phyloP scores from a whole-genome alignment of 441 rosid genomes.

The Pelargonium citronellum region DNA sequence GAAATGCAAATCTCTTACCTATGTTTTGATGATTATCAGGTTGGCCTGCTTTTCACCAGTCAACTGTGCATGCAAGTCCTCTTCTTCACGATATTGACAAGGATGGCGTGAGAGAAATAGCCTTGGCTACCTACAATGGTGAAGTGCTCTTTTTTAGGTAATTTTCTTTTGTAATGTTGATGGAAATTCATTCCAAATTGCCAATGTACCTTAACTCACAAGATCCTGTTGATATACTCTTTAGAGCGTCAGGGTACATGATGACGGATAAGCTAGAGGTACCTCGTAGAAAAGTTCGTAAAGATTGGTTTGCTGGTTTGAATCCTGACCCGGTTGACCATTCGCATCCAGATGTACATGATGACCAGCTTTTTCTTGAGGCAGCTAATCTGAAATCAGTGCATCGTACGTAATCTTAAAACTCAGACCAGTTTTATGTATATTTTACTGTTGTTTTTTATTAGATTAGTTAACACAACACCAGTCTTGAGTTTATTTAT shows the following conservation, averaged over 20 bases:
- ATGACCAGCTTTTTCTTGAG: constrained; percentile 53
- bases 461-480: constrained; percentile 13
- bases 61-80: constrained; percentile 96
- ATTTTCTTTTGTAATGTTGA: constrained; percentile 7
- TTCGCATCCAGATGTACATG: constrained; percentile 85
- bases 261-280: constrained; percentile 89
- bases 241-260: constrained; percentile 87
- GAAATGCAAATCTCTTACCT: not conserved
- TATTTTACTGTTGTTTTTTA: constrained; percentile 5
- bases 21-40: constrained; percentile 37
- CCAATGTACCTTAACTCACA: constrained; percentile 3
- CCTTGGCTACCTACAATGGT: constrained; percentile 93
- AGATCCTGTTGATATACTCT: constrained; percentile 17
- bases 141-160: constrained; percentile 95
- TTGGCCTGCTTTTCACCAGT: constrained; percentile 99
- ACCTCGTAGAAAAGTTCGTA: constrained; percentile 81
- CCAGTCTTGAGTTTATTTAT: not conserved
- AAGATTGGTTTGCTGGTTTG: constrained; percentile 89
- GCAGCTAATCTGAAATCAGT: constrained; percentile 43
- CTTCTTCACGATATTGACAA: constrained; percentile 88
- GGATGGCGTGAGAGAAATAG: constrained; percentile 94
- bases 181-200: not conserved
- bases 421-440: not conserved
- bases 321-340: constrained; percentile 85
- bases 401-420: constrained; percentile 43